Evolutionary conservation across 1,284 basidiomycete species (phyloP).

Genomic region (Bjerkandera adusta): DNA sequence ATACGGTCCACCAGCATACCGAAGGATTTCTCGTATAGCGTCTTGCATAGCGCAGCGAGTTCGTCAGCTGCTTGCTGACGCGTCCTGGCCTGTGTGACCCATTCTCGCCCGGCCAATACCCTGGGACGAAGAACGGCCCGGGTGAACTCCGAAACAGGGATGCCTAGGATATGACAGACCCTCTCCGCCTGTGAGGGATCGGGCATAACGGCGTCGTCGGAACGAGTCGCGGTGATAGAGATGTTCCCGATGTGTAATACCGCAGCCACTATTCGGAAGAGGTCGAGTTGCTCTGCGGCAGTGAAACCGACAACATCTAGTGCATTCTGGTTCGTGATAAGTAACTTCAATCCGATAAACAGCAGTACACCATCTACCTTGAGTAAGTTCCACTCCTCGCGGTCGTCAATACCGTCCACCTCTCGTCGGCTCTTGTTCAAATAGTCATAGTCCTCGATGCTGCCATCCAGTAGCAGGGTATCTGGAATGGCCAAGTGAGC

Average conservation of each 20-base stretch:
- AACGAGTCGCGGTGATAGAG: constrained; percentile 75
- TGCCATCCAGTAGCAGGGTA: constrained; percentile 73
- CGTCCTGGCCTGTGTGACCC: constrained; percentile 93
- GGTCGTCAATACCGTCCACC: constrained; percentile 94
- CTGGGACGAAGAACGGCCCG: constrained; percentile 87
- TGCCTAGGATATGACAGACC: constrained; percentile 90
- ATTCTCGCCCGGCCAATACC: constrained; percentile 94
- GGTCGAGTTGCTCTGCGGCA: constrained; percentile 81
- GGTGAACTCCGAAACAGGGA: constrained; percentile 88
- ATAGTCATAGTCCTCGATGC: constrained; percentile 86
- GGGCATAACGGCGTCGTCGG: constrained; percentile 88
- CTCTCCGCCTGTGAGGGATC: constrained; percentile 84
- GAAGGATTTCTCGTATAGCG: constrained; percentile 97
- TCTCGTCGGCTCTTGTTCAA: constrained; percentile 88
- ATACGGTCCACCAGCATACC: constrained; percentile 92
- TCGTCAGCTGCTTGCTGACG: constrained; percentile 94
- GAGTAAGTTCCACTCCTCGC: constrained; percentile 83
- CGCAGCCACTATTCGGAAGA: constrained; percentile 93
- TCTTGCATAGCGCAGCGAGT: constrained; percentile 91
- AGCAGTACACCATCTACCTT: constrained; percentile 52
- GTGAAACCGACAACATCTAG: constrained; percentile 89
- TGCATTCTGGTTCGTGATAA: constrained; percentile 51
- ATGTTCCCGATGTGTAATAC: constrained; percentile 98
- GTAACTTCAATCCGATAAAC: background rate
- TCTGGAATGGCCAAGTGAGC: constrained; percentile 41